These are phyloP conservation scores for Phialocephala sp. DNA, from an alignment of 2,329 filamentous ascomycete species.

Conservation along the genomic window DNA sequence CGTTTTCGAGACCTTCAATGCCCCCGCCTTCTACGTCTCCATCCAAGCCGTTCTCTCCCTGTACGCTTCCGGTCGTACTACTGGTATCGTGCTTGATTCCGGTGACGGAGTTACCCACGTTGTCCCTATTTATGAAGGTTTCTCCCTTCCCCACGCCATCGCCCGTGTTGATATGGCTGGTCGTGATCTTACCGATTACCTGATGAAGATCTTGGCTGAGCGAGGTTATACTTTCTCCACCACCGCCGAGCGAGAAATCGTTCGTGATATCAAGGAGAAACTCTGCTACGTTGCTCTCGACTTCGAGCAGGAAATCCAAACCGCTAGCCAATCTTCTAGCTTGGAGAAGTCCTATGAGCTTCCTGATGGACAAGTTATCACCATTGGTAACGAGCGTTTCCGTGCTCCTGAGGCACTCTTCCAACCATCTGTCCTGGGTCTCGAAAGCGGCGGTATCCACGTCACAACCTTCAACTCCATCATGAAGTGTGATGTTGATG, in stretches of 20 bases:
- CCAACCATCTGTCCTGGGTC: conserved; percentile 97
- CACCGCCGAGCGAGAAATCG: conserved; percentile 99
- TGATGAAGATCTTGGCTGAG: conserved; percentile 99
- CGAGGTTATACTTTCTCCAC: conserved; percentile 99
- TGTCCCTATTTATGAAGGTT: conserved; percentile 99
- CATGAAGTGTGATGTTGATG: conserved; percentile 99
- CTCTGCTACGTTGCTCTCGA: conserved; percentile 99
- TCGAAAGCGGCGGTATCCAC: conserved; percentile 98
- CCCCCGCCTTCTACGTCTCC: conserved; percentile 99
- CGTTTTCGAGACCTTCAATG: conserved; percentile 99
- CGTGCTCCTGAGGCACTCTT: conserved; percentile 99
- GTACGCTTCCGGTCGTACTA: conserved; percentile 99
- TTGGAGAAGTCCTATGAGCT: conserved; percentile 99
- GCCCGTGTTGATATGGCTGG: conserved; percentile 99
- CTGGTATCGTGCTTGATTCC: conserved; percentile 99
- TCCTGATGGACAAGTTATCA: conserved; percentile 98
- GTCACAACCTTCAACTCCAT: conserved; percentile 99
- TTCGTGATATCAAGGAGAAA: conserved; percentile 99
- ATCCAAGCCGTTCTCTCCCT: conserved; percentile 99
- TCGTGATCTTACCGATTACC: conserved; percentile 99
- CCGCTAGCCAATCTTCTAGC: conserved; percentile 96
- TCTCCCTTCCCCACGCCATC: conserved; percentile 99
- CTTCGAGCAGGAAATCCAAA: conserved; percentile 99
- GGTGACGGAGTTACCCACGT: conserved; percentile 99
- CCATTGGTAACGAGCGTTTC: conserved; percentile 99